Evolutionary conservation across 2,329 filamentous ascomycete species (phyloP).

Genomic region (Aspergillus alliaceus): DNA sequence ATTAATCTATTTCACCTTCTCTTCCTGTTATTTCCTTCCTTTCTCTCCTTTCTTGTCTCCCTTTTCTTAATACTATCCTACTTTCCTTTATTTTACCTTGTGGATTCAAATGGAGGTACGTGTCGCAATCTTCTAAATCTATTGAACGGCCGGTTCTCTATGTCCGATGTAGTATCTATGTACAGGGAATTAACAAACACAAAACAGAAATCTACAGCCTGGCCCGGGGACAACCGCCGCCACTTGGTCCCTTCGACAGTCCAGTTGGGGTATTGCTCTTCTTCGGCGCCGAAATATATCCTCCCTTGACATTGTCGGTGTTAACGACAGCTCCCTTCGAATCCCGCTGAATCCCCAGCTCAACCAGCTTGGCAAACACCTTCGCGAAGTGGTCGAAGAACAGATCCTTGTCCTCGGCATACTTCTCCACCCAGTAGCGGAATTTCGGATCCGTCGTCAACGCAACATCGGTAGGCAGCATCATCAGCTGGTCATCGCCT

Average conservation of each 20-base stretch:
- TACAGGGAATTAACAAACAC: conserved; percentile 6
- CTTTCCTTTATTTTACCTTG: neutral
- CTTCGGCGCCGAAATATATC: conserved; percentile 58
- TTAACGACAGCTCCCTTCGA: conserved; percentile 54
- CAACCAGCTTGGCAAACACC: conserved; percentile 61
- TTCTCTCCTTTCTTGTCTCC: neutral
- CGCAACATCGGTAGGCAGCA: conserved; percentile 65
- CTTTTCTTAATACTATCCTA: neutral
- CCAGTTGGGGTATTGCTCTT: conserved; percentile 47
- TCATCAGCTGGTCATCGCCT: conserved; percentile 60
- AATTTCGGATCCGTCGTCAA: conserved; percentile 57
- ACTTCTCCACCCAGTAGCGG: conserved; percentile 57
- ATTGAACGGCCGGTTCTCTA: conserved; percentile 4
- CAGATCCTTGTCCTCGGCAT: conserved; percentile 60
- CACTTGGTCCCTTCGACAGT: conserved; percentile 17
- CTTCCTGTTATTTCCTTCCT: neutral
- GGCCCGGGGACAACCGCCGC: conserved; percentile 19
- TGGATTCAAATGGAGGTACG: neutral
- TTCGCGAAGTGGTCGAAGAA: conserved; percentile 62
- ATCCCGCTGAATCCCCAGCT: conserved; percentile 61
- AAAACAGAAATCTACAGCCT: conserved; percentile 24
- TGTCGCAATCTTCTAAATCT: conserved; percentile 2
- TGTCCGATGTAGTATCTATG: conserved; percentile 5
- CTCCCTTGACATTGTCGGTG: conserved; percentile 58
- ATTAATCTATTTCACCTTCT: neutral